Evolutionary conservation across 73 alveolate genomes (phyloP).

Genomic region (Paramecium sexaurelia): DNA sequence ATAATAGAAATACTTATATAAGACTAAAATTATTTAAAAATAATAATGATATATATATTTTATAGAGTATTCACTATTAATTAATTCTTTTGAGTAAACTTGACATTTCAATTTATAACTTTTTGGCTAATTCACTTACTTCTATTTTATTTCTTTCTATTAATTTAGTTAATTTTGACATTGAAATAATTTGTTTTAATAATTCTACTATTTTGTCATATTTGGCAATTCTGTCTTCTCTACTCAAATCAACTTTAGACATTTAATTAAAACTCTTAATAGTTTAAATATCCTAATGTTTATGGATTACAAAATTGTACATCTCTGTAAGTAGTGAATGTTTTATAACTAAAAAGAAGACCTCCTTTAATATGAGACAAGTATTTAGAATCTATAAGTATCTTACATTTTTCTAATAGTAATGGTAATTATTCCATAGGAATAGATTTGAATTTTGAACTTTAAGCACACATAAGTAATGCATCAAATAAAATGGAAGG

Average conservation of each 20-base stretch:
- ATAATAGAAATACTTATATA: too few relatives aligned
- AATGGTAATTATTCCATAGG: constrained; percentile 12
- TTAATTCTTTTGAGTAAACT: background rate
- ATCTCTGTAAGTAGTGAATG: background rate
- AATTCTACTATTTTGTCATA: constrained; percentile 50
- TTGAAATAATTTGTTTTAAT: background rate
- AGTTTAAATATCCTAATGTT: constrained; percentile 18
- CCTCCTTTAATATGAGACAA: constrained; percentile 39
- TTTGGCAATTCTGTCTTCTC: constrained; percentile 67
- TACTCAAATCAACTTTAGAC: constrained; percentile 62
- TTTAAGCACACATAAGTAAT: background rate
- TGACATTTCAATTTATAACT: background rate
- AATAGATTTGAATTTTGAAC: background rate
- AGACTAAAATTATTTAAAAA: too few relatives aligned
- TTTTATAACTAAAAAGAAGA: background rate
- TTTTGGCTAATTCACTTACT: constrained; percentile 43
- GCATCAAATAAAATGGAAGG: constrained; percentile 60
- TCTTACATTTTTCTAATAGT: background rate
- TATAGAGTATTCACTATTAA: background rate
- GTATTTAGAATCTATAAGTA: constrained; percentile 8
- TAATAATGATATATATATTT: too few relatives aligned
- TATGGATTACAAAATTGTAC: background rate
- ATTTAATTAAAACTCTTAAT: constrained; percentile 38
- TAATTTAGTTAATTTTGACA: constrained; percentile 30
- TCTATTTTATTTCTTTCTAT: constrained; percentile 60